Base-by-base conservation (phyloP, 345 rosid genomes). In the Pistacia atlantica region DNA sequence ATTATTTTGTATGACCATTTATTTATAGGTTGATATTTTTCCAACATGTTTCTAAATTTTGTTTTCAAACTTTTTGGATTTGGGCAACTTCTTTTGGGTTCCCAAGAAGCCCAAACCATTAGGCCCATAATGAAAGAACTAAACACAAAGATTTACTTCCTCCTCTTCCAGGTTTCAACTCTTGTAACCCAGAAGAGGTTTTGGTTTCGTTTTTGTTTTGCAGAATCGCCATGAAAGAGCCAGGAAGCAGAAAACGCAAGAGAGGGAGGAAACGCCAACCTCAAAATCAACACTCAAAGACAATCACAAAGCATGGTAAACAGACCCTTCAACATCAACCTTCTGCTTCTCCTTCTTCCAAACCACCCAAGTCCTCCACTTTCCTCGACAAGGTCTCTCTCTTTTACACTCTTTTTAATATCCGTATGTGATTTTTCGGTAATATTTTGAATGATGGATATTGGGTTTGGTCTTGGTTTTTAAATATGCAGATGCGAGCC, bases 401-500 rank as follows among this genome's bases (percentile, higher is more conserved):
- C 35, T 71, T 68, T 84, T 8, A 75, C 2, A 76, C n/a, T 61
- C 25, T 5, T 7, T 59, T 12, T 42, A 31, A 71, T 31, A 37
- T 8, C 11, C 7, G 17, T 22, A 33, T 1, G 1, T 2, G 25
- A 4, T 5, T 52, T 18, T 16, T 10, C n/a, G 11, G 8, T n/a
- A 12, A 54, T 49, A 42, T 54, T 46, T 77, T 73, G 66, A 63
- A 52, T 76, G 66, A 22, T 54, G 18, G 4, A 0, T 13, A 16
- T 13, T 54, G 16, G n/a, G 16, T 54, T 54, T 16, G n/a, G 4
- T 52, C 3, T 31, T 66, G 69, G 48, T 48, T 3, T 57, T 51
- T 62, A 71, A 62, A 49, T 61, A 2, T 68, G 83, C 93, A 95
- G 98, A 92, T 93, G 90, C 85, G 86, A 79, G 96, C 92, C 4